Conservation (phyloP, 108 stramenopile species). For the Tribonema minus region DNA sequence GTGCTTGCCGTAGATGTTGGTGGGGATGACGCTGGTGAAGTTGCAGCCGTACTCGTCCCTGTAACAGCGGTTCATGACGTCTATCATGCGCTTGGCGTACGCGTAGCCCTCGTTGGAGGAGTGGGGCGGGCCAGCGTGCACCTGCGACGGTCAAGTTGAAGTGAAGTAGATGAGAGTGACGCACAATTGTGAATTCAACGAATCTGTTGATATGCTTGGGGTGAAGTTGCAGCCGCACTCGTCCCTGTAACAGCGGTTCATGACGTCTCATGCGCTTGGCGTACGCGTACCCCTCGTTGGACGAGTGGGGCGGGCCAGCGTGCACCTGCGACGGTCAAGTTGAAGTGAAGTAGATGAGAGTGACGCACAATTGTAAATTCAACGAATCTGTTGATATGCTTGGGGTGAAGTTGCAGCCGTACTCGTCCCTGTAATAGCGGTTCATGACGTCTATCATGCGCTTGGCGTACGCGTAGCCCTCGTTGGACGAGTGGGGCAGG, state of each 20-base stretch:
- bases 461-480: slow-evolving; percentile 96
- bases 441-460: slow-evolving; percentile 98
- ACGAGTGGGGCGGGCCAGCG: slow-evolving; percentile 89
- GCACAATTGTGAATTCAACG: no score
- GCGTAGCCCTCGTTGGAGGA: slow-evolving; percentile 92
- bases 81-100: slow-evolving; percentile 97
- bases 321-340: slow-evolving; percentile 58
- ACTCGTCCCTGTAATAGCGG: slow-evolving; percentile 86
- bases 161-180: no score
- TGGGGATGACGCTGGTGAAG: slow-evolving; percentile 96
- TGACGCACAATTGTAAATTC: no score
- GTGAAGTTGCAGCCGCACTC: slow-evolving; percentile 97
- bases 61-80: slow-evolving; percentile 96
- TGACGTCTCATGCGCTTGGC: slow-evolving; percentile 97
- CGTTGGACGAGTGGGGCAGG: slow-evolving; percentile 90
- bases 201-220: slow-evolving; percentile 93
- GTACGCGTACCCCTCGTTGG: slow-evolving; percentile 95
- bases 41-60: slow-evolving; percentile 87
- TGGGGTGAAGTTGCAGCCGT: slow-evolving; percentile 92
- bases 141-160: not conserved
- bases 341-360: not conserved
- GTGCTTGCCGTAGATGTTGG: slow-evolving; percentile 50
- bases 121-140: slow-evolving; percentile 93
- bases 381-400: slow-evolving; percentile 98
- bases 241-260: slow-evolving; percentile 89